phyloP scores from a whole-genome alignment of 2,329 filamentous ascomycete genomes.

The Claviceps paspali region DNA sequence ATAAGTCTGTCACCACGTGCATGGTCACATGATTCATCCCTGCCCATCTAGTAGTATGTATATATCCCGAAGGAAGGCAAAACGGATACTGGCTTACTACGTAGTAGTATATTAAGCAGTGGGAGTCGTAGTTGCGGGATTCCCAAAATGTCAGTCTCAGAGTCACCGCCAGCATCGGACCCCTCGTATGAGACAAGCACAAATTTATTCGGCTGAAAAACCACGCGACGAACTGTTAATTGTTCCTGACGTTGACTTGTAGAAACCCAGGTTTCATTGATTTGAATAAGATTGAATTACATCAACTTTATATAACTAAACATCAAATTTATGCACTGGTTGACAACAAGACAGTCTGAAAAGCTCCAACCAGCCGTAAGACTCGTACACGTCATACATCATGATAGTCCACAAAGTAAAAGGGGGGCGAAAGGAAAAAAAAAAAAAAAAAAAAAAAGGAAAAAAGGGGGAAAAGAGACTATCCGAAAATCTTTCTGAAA shows the following conservation, averaged over 20 bases:
- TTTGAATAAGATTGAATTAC: neutral
- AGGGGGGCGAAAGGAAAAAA: neutral
- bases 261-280: neutral
- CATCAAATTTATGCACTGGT: slow-evolving; percentile 3
- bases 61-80: too few relatives aligned
- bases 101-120: too few relatives aligned
- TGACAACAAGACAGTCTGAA: slow-evolving; percentile 6
- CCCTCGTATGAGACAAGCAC: too few relatives aligned
- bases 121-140: too few relatives aligned
- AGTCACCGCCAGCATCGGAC: too few relatives aligned
- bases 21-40: neutral
- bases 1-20: neutral
- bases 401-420: slow-evolving; percentile 4
- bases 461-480: neutral
- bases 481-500: slow-evolving; percentile 22
- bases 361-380: neutral
- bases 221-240: too few relatives aligned
- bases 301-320: neutral
- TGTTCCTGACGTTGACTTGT: neutral
- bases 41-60: too few relatives aligned
- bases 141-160: too few relatives aligned
- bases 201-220: too few relatives aligned
- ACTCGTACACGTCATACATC: slow-evolving; percentile 6
- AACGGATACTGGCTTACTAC: too few relatives aligned
- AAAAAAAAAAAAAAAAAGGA: neutral